A percentile compares a stretch with the other conserved stretches of the same genome.
Evolutionary conservation across 2,329 filamentous ascomycete genomes (phyloP).

Genomic region (Botrytis sinoallii): DNA sequence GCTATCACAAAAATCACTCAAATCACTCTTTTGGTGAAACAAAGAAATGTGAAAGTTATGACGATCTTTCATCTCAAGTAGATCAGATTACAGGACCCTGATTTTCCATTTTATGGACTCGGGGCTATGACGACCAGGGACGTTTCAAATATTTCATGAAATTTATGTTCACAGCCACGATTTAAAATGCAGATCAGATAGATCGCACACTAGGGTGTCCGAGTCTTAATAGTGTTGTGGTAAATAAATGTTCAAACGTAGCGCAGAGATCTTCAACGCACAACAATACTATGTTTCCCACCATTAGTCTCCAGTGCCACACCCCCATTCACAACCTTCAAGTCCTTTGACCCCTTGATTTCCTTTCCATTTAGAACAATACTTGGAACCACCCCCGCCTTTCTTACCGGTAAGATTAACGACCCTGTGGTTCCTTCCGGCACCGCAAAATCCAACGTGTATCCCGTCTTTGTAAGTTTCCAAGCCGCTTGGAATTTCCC

Average conservation of each 20-base stretch:
- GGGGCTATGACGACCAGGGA: background rate
- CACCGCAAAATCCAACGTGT: conserved; percentile 22
- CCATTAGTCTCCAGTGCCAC: background rate
- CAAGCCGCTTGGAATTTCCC: conserved; percentile 41
- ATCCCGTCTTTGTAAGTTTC: conserved; percentile 21
- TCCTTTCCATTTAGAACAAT: conserved; percentile 21
- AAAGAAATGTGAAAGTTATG: background rate
- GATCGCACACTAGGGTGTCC: background rate
- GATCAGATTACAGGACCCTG: background rate
- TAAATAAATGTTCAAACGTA: background rate
- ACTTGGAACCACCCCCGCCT: conserved; percentile 16
- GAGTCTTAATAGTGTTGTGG: background rate
- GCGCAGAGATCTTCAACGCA: background rate
- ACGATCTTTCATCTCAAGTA: conserved; percentile 9
- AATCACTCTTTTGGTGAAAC: background rate
- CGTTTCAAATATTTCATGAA: background rate
- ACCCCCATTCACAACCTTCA: conserved; percentile 4
- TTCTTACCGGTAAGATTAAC: conserved; percentile 19
- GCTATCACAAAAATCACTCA: background rate
- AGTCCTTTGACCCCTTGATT: background rate
- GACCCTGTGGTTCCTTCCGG: conserved; percentile 23
- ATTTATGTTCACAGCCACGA: background rate
- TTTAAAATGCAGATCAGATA: background rate
- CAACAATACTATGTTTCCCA: conserved; percentile 14
- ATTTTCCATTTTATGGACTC: background rate